A percentile compares a stretch with the other conserved stretches of the same genome.
These are phyloP conservation scores for Pseudopyrenochaeta lycopersici DNA, from an alignment of 2,329 filamentous ascomycete genomes.

Conservation along the genomic window DNA sequence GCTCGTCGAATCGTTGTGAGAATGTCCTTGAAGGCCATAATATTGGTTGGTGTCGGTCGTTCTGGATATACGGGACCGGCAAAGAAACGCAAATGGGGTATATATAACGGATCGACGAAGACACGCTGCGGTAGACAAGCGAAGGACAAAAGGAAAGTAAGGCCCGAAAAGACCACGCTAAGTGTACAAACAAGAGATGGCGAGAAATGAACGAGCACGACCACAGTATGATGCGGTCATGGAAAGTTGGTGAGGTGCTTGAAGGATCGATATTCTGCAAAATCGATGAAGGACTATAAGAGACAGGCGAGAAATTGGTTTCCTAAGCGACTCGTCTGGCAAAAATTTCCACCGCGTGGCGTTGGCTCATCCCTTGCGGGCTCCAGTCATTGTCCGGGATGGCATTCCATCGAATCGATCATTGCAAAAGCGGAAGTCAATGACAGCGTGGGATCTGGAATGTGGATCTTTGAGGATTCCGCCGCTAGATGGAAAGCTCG, in stretches of 20 bases:
- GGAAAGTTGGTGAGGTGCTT: slow-evolving; percentile 1
- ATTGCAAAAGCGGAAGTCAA: slow-evolving; percentile 9
- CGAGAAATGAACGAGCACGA: slow-evolving; percentile 8
- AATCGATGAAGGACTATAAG: slow-evolving; percentile 2
- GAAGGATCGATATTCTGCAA: slow-evolving; percentile 6
- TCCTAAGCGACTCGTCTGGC: slow-evolving; percentile 30
- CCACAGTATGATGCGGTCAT: slow-evolving; percentile 10
- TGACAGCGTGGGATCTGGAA: slow-evolving; percentile 9
- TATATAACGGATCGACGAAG: slow-evolving; percentile 13
- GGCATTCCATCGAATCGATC: slow-evolving; percentile 35
- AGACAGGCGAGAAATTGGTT: slow-evolving; percentile 24
- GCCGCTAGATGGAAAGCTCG: background rate
- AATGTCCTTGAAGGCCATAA: slow-evolving; percentile 35
- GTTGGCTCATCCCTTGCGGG: slow-evolving; percentile 43
- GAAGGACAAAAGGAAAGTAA: background rate
- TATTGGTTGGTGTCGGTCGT: slow-evolving; percentile 1
- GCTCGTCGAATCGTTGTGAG: slow-evolving; percentile 28
- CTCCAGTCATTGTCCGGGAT: slow-evolving; percentile 30
- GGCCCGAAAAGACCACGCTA: slow-evolving; percentile 5
- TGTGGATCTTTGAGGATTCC: background rate
- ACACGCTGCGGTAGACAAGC: slow-evolving; percentile 4
- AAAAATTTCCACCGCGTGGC: slow-evolving; percentile 22
- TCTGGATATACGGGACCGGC: background rate
- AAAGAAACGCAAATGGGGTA: slow-evolving; percentile 9
- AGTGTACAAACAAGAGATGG: background rate